Evolutionary conservation across 257 asterid species (phyloP).

Genomic region (Hygrophila difformis): DNA sequence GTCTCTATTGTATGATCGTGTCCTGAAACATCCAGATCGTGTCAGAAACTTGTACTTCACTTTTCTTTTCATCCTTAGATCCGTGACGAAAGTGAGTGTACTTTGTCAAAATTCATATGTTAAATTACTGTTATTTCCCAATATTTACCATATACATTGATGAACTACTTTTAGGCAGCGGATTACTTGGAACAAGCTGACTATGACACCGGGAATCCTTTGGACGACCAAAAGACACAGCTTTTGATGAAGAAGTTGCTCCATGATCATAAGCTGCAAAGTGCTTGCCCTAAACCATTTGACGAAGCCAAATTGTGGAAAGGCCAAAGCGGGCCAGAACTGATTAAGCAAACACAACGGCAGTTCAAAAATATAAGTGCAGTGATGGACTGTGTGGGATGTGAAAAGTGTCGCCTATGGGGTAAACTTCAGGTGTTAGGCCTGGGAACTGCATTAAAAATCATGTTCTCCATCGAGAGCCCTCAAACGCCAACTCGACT

Average conservation of each 20-base stretch:
- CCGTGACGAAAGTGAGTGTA: slow-evolving; percentile 59
- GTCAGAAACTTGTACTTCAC: slow-evolving; percentile 61
- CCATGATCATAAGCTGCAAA: slow-evolving; percentile 68
- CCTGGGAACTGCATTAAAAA: slow-evolving; percentile 89
- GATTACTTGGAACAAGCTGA: slow-evolving; percentile 92
- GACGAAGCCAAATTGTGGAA: slow-evolving; percentile 97
- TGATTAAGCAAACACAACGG: slow-evolving; percentile 74
- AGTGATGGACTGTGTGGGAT: slow-evolving; percentile 93
- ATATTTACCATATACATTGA: slow-evolving; percentile 11
- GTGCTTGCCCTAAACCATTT: slow-evolving; percentile 85
- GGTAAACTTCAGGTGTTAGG: slow-evolving; percentile 95
- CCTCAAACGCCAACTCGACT: too few relatives aligned
- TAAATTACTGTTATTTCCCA: slow-evolving; percentile 1
- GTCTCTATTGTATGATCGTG: slow-evolving; percentile 48
- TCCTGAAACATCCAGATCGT: slow-evolving; percentile 55
- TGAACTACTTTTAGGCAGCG: slow-evolving; percentile 61
- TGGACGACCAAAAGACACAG: slow-evolving; percentile 75
- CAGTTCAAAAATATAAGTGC: slow-evolving; percentile 86
- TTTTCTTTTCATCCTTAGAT: slow-evolving; percentile 53
- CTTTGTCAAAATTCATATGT: not conserved
- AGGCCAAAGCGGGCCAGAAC: slow-evolving; percentile 92
- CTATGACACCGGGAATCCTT: slow-evolving; percentile 68
- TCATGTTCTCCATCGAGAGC: slow-evolving; percentile 81
- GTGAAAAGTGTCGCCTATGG: slow-evolving; percentile 96
- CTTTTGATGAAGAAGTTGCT: slow-evolving; percentile 66